Evolutionary conservation across 2,329 filamentous ascomycete genomes (phyloP), one percentile per base, ranked within the genome.

Genomic region (Fusarium phyllophilum): DNA sequence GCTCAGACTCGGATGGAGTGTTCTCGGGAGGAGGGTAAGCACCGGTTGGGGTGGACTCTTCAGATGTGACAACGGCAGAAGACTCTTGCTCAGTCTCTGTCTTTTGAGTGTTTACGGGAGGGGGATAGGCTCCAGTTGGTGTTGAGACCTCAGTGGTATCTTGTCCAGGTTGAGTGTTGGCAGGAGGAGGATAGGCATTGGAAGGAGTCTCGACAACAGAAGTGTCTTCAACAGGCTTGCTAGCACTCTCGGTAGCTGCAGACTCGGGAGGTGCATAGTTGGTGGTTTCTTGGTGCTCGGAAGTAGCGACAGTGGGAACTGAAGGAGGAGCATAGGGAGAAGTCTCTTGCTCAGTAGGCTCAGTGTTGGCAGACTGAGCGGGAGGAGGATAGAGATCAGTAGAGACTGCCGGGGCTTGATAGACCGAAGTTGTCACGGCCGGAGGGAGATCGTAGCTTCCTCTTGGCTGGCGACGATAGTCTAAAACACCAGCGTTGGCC

Each of bases 401-500:
- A n/a, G 45, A 51, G 2, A 63, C n/a, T 3, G 18, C n/a, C 26
- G 49, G 57, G 11, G 57, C 34, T n/a, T 57, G 45, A 31, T 58
- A 63, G 6, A 29, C 39, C 3, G 66, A 26, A 3, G 58, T 66
- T 2, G 20, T 29, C 26, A 29, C 22, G 36, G 36, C 59, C 13
- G 59, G 52, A 11, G 70, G 70, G 2, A 65, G 20, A 41, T 68
- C 34, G 26, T 72, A 60, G 38, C 60, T 41, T n/a, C 57, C 42
- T 24, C 56, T 51, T 33, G 41, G 44, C 39, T 67, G 61, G 12
- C 52, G 57, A 45, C 44, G 57, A 62, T 67, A 48, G 41, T 60
- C 52, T 54, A 73, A 44, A 51, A 65, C 70, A 10, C 56, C 70
- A 57, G 70, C 70, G 38, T 73, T 73, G 26, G 57, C 70, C 57